A percentile compares a stretch with the other conserved stretches of the same genome.
Conservation (phyloP, 768 basidiomycete genomes). For the Lentinula aciculospora region DNA sequence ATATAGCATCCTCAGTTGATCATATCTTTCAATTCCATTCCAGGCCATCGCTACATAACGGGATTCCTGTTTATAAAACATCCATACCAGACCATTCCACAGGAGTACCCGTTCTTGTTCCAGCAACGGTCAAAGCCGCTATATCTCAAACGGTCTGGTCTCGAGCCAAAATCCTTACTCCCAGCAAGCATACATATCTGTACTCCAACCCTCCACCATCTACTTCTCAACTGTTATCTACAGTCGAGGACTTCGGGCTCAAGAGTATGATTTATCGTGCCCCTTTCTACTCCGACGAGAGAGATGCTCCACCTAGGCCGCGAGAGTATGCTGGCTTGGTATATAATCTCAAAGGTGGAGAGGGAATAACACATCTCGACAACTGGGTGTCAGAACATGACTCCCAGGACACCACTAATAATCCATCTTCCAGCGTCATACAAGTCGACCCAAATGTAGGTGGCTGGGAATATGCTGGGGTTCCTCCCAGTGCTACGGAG, state of each 20-base stretch:
- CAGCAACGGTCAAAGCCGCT: not conserved
- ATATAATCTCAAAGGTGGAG: conserved; percentile 66
- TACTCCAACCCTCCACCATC: conserved; percentile 52
- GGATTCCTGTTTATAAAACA: not conserved
- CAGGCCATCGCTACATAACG: not conserved
- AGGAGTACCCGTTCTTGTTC: not conserved
- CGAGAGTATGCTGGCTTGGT: conserved; percentile 76
- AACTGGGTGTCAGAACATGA: conserved; percentile 39
- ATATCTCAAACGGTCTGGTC: not conserved
- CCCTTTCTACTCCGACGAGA: conserved; percentile 74
- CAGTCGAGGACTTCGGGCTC: conserved; percentile 40
- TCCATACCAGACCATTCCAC: not conserved
- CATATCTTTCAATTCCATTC: not conserved
- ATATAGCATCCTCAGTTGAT: not conserved
- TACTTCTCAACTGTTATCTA: conserved; percentile 35
- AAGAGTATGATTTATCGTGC: conserved; percentile 61
- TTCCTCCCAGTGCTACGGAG: conserved; percentile 58
- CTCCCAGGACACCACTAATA: not conserved
- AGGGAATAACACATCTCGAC: conserved; percentile 49
- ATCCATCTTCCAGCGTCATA: not conserved
- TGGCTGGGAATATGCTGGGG: conserved; percentile 80
- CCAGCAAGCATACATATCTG: conserved; percentile 22
- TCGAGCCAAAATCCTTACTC: not conserved
- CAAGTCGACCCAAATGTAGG: not conserved
- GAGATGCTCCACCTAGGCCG: conserved; percentile 63